Conservation (phyloP, 139 green algal species). For the Coelastrella sp. region DNA sequence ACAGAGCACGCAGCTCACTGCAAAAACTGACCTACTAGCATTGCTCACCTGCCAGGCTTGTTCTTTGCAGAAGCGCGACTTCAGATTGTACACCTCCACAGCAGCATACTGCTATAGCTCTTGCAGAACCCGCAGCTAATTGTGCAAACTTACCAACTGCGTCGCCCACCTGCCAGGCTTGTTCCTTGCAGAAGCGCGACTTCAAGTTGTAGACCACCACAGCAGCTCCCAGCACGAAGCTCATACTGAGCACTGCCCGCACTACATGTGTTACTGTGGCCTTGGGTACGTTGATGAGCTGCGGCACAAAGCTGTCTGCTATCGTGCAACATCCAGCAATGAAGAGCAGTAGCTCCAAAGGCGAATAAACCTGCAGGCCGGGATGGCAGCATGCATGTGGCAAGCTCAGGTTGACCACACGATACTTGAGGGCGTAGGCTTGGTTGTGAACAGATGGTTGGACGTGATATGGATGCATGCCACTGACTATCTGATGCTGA, state of each 20-base stretch:
- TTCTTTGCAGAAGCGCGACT: constrained; percentile 83
- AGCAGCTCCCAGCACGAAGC: constrained; percentile 86
- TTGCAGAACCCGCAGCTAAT: constrained; percentile 73
- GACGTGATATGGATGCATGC: too few relatives aligned
- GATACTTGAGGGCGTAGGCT: too few relatives aligned
- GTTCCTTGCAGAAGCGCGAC: constrained; percentile 80
- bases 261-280: constrained; percentile 72
- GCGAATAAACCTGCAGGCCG: constrained; percentile 85
- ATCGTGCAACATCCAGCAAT: constrained; percentile 90
- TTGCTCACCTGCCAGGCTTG: constrained; percentile 72
- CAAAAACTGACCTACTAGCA: too few relatives aligned
- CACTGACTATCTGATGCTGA: too few relatives aligned
- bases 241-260: constrained; percentile 84
- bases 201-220: constrained; percentile 94
- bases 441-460: too few relatives aligned
- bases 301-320: constrained; percentile 89
- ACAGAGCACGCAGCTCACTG: constrained; percentile 67
- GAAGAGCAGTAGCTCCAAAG: constrained; percentile 91
- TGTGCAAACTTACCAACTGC: too few relatives aligned
- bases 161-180: constrained; percentile 36
- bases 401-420: too few relatives aligned
- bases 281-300: constrained; percentile 86
- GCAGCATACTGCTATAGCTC: constrained; percentile 83
- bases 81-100: constrained; percentile 91
- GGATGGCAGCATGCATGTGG: neutral